phyloP scores from a whole-genome alignment of 805 yeast species.

The Cephaloascus albidus region DNA sequence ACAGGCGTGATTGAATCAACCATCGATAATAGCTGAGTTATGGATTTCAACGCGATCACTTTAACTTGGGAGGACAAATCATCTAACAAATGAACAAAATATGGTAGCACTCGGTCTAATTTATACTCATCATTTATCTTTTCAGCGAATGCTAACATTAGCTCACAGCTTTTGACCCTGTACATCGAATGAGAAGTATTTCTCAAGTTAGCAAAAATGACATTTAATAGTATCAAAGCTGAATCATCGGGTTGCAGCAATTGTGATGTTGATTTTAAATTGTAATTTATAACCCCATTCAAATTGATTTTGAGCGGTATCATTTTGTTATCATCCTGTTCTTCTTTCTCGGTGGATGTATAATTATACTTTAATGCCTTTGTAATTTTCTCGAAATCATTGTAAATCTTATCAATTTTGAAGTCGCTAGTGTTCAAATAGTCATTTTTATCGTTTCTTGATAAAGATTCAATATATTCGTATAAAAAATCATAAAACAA shows the following conservation, averaged over 20 bases:
- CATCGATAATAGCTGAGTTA: constrained; percentile 59
- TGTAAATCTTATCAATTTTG: constrained; percentile 52
- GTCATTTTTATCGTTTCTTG: constrained; percentile 6
- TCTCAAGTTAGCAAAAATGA: constrained; percentile 51
- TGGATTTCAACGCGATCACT: constrained; percentile 49
- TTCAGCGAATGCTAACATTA: constrained; percentile 69
- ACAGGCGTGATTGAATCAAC: constrained; percentile 63
- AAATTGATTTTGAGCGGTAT: constrained; percentile 35
- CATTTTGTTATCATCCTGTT: constrained; percentile 2
- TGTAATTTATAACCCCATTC: constrained; percentile 43
- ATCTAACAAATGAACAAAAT: constrained; percentile 60
- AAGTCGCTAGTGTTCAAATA: constrained; percentile 35
- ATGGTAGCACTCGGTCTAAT: constrained; percentile 80
- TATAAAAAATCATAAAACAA: constrained; percentile 62
- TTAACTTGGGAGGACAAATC: constrained; percentile 62
- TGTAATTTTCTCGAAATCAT: constrained; percentile 41
- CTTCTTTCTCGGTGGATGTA: constrained; percentile 1
- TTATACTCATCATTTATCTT: constrained; percentile 74
- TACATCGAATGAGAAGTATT: constrained; percentile 52
- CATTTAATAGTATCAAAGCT: constrained; percentile 46
- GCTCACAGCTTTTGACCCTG: constrained; percentile 62
- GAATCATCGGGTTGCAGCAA: constrained; percentile 27
- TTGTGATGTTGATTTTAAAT: constrained; percentile 25
- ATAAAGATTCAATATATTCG: constrained; percentile 47
- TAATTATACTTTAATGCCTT: constrained; percentile 15